These are phyloP conservation scores for Penicillium sp. DNA, from an alignment of 2,329 filamentous ascomycete genomes.

Conservation along the genomic window DNA sequence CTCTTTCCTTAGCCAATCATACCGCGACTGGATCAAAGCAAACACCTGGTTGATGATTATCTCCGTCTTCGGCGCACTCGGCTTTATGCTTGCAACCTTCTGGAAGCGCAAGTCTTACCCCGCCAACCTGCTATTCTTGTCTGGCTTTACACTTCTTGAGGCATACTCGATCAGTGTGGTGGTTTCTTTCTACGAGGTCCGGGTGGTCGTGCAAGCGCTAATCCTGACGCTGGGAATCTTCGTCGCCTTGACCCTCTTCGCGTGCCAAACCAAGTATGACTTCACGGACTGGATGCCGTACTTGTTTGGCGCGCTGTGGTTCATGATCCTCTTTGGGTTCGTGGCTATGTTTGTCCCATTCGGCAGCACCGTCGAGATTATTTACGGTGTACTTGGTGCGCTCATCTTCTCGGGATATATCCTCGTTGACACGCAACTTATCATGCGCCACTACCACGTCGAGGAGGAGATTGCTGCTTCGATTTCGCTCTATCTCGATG, in stretches of 20 bases:
- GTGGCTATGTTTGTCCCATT: conserved; percentile 87
- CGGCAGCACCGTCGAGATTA: conserved; percentile 76
- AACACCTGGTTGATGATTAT: conserved; percentile 83
- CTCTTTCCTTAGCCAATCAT: conserved; percentile 78
- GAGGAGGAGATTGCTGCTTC: conserved; percentile 97
- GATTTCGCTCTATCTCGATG: conserved; percentile 92
- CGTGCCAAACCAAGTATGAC: conserved; percentile 97
- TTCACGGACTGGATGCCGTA: conserved; percentile 98
- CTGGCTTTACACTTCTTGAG: conserved; percentile 85
- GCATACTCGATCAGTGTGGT: conserved; percentile 92
- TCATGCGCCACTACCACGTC: conserved; percentile 94
- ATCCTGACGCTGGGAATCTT: conserved; percentile 75
- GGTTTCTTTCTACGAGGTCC: conserved; percentile 82
- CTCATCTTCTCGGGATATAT: conserved; percentile 94
- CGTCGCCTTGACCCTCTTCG: conserved; percentile 71
- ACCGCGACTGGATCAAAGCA: conserved; percentile 83
- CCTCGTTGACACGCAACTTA: conserved; percentile 90
- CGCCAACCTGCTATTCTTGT: conserved; percentile 89
- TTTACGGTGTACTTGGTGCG: conserved; percentile 79
- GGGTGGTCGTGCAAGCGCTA: conserved; percentile 85
- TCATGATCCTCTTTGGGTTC: conserved; percentile 87
- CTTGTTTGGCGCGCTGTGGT: conserved; percentile 87
- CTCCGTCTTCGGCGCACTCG: conserved; percentile 80
- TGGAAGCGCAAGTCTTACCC: conserved; percentile 97
- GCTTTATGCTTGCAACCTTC: conserved; percentile 83